Conservation (phyloP, 176 grass and related monocot genomes). For the Juncus inflexus region DNA sequence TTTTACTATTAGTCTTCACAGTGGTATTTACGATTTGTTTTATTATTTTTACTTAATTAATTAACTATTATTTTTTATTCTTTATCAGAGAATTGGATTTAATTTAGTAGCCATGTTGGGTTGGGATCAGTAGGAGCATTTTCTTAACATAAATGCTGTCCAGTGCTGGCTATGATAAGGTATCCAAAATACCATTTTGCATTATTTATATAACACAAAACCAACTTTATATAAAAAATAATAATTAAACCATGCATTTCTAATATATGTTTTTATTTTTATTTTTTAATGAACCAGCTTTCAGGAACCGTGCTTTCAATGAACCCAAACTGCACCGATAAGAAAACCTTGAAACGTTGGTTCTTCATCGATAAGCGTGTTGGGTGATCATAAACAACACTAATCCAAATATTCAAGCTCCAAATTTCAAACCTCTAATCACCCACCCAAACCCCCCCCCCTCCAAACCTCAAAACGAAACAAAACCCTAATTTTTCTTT, state of each 20-base stretch:
- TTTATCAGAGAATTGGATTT: constrained; percentile 7
- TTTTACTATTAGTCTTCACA: no score
- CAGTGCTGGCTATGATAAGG: constrained; percentile 27
- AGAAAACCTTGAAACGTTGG: constrained; percentile 90
- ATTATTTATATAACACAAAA: no score
- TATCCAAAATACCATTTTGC: background rate
- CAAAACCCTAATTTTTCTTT: constrained; percentile 3
- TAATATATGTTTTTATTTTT: background rate
- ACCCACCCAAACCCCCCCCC: no score
- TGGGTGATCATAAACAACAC: constrained; percentile 39
- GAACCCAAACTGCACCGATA: constrained; percentile 68
- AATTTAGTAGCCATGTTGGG: constrained; percentile 17
- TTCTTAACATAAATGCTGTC: constrained; percentile 25
- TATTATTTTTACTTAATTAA: background rate
- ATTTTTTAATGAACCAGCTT: constrained; percentile 31
- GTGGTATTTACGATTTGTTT: background rate
- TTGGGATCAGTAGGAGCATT: constrained; percentile 12
- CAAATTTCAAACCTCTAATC: constrained; percentile 2
- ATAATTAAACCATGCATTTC: no score
- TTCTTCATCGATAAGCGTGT: constrained; percentile 93
- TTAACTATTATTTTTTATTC: background rate
- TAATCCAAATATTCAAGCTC: background rate
- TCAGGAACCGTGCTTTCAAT: constrained; percentile 48
- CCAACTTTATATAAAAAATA: no score
- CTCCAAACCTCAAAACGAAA: background rate